These are phyloP conservation scores for Pestalotiopsis sp. DNA, from an alignment of 2,329 filamentous ascomycete genomes.

Conservation along the genomic window DNA sequence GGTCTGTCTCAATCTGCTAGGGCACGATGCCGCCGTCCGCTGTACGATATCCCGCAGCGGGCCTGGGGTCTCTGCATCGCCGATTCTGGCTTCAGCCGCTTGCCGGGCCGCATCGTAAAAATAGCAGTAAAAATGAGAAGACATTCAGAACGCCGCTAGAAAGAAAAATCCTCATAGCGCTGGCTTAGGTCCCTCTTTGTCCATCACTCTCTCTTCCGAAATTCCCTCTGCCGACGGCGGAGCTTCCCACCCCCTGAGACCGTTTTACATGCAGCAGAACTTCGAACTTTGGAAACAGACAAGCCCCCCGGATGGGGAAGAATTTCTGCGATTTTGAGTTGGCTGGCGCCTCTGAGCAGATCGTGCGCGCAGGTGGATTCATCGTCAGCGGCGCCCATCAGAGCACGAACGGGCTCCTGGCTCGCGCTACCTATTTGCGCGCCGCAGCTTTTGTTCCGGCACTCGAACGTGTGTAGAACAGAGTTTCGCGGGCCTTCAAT, in stretches of 20 bases:
- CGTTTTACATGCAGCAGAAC: background rate
- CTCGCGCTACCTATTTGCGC: background rate
- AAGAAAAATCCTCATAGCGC: background rate
- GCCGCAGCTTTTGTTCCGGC: background rate
- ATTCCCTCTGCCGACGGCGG: background rate
- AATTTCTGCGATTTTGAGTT: background rate
- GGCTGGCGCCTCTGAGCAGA: background rate
- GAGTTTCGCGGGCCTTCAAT: background rate
- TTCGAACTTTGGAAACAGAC: background rate
- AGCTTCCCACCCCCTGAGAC: background rate
- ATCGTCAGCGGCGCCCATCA: background rate
- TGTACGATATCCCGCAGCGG: conserved; percentile 3
- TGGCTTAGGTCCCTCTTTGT: background rate
- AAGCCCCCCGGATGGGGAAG: background rate
- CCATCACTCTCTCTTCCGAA: background rate
- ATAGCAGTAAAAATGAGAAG: background rate
- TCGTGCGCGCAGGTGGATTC: background rate
- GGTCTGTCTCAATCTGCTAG: background rate
- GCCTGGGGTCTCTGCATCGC: conserved; percentile 9
- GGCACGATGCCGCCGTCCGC: conserved; percentile 1
- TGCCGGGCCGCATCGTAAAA: conserved; percentile 9
- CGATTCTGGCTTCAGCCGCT: background rate
- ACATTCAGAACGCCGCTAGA: background rate
- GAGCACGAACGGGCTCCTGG: background rate
- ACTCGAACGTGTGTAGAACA: too few relatives aligned